These are phyloP conservation scores for Quercus lobata DNA, from an alignment of 331 rosid genomes.

Conservation along the genomic window DNA sequence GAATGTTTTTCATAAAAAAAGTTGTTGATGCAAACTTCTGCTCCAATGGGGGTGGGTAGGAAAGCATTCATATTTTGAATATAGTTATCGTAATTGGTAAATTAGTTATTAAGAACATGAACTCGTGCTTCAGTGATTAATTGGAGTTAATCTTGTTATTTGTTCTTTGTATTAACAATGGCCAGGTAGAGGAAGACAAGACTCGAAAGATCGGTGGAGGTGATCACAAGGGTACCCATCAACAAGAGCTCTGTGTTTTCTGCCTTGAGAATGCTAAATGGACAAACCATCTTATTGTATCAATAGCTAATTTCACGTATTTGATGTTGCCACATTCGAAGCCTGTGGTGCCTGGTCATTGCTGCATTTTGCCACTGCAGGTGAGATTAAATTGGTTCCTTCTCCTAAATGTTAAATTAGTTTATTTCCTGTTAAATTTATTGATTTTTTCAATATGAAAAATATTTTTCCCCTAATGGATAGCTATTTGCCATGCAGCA, in stretches of 20 bases:
- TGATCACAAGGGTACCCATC: too few relatives aligned
- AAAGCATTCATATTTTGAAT: background rate
- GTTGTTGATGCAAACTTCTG: too few relatives aligned
- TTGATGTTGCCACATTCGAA: slow-evolving; percentile 86
- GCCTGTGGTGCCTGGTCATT: slow-evolving; percentile 83
- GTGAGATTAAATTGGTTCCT: slow-evolving; percentile 33
- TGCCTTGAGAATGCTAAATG: slow-evolving; percentile 13
- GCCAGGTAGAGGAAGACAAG: too few relatives aligned
- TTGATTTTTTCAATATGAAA: background rate
- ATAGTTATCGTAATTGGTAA: background rate
- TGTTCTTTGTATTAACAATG: background rate
- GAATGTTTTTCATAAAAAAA: too few relatives aligned
- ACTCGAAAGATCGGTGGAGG: too few relatives aligned
- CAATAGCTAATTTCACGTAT: slow-evolving; percentile 72
- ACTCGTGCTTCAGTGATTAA: slow-evolving; percentile 17
- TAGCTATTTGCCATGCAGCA: slow-evolving; percentile 48
- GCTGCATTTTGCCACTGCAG: slow-evolving; percentile 86
- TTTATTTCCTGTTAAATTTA: background rate
- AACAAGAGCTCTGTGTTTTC: too few relatives aligned
- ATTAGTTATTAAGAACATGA: background rate
- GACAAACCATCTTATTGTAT: slow-evolving; percentile 78
- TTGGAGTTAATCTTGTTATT: background rate
- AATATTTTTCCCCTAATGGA: background rate
- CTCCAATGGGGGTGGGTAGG: too few relatives aligned
- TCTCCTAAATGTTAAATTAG: background rate